Conservation (phyloP, 257 asterid species). For the Verbascum thapsus region DNA sequence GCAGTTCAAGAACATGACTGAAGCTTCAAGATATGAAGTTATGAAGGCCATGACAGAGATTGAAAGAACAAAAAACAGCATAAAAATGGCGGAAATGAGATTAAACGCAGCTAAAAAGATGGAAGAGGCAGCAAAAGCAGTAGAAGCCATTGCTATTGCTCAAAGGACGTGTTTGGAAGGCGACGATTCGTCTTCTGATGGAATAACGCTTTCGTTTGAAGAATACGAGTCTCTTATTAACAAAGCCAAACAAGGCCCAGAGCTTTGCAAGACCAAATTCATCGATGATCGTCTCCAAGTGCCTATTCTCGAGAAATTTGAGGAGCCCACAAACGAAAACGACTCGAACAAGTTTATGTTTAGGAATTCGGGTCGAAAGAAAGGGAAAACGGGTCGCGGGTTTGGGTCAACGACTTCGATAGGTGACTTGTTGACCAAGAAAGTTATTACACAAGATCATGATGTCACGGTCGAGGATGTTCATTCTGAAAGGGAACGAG, state of each 20-base stretch:
- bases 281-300: slow-evolving; percentile 45
- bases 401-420: slow-evolving; percentile 61
- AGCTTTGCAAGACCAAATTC: slow-evolving; percentile 55
- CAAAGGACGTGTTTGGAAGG: slow-evolving; percentile 38
- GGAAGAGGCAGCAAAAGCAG: slow-evolving; percentile 93
- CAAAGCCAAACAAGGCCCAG: slow-evolving; percentile 62
- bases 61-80: slow-evolving; percentile 74
- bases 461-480: slow-evolving; percentile 53
- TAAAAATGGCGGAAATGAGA: slow-evolving; percentile 91
- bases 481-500: slow-evolving; percentile 49
- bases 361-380: slow-evolving; percentile 31
- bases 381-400: slow-evolving; percentile 34
- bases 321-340: slow-evolving; percentile 35
- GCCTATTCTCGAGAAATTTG: slow-evolving; percentile 53
- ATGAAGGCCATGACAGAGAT: slow-evolving; percentile 88
- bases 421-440: slow-evolving; percentile 58
- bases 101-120: slow-evolving; percentile 83
- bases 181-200: slow-evolving; percentile 37
- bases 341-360: slow-evolving; percentile 47
- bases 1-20: slow-evolving; percentile 86
- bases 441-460: slow-evolving; percentile 53
- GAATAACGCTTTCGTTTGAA: slow-evolving; percentile 66
- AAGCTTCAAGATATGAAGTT: slow-evolving; percentile 86
- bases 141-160: slow-evolving; percentile 69
- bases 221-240: slow-evolving; percentile 61